Conservation (phyloP, 2,329 filamentous ascomycete species). For the Ophiostoma himal-ulmi region DNA sequence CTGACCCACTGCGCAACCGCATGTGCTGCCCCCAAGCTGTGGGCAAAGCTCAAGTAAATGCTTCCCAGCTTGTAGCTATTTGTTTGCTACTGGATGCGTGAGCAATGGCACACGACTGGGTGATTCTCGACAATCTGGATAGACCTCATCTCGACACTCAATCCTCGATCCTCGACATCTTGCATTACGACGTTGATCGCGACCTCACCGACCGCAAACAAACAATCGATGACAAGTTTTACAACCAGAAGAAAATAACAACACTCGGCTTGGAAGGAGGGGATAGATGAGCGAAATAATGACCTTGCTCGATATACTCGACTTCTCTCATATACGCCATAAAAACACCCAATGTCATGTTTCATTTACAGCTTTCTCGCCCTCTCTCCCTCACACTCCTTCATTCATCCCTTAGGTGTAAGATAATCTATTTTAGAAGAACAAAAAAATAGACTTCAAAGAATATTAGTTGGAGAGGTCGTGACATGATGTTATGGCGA, state of each 20-base stretch:
- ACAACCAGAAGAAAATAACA: not conserved
- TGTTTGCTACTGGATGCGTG: too few relatives aligned
- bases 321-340: not conserved
- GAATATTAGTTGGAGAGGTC: not conserved
- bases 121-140: not conserved
- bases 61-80: not conserved
- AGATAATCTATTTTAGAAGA: slow-evolving; percentile 6
- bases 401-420: not conserved
- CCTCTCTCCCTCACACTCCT: not conserved
- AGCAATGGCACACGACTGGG: not conserved
- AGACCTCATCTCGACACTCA: not conserved
- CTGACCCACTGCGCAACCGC: slow-evolving; percentile 89
- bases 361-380: slow-evolving; percentile 8
- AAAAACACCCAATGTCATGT: not conserved
- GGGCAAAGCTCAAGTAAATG: slow-evolving; percentile 76
- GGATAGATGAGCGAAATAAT: not conserved
- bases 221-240: not conserved
- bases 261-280: not conserved
- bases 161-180: not conserved
- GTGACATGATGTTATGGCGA: not conserved
- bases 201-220: not conserved
- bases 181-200: not conserved
- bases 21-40: slow-evolving; percentile 96
- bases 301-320: not conserved
- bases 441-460: slow-evolving; percentile 12